These are phyloP conservation scores for Aspergillus cristatus DNA, from an alignment of 495 filamentous ascomycete species.

Conservation along the genomic window DNA sequence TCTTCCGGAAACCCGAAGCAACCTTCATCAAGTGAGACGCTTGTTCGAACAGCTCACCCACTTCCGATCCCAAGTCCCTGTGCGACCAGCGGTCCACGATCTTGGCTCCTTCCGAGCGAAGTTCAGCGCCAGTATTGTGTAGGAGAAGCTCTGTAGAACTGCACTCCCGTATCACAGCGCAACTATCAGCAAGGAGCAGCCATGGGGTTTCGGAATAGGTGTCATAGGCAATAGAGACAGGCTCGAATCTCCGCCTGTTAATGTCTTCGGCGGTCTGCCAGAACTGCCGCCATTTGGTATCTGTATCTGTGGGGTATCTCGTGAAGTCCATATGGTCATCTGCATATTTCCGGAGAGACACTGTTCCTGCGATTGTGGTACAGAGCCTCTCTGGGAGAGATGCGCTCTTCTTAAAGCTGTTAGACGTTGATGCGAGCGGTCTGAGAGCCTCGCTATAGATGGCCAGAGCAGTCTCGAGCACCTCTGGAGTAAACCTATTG, in stretches of 20 bases:
- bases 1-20: slow-evolving; percentile 46
- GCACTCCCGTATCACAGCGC: slow-evolving; percentile 70
- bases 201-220: slow-evolving; percentile 61
- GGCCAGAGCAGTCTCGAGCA: slow-evolving; percentile 71
- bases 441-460: slow-evolving; percentile 59
- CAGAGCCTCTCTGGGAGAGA: slow-evolving; percentile 60
- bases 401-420: slow-evolving; percentile 33
- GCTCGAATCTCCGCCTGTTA: slow-evolving; percentile 73
- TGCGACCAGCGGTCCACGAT: slow-evolving; percentile 37
- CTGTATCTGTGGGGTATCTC: slow-evolving; percentile 57
- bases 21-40: slow-evolving; percentile 46
- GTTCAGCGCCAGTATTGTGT: slow-evolving; percentile 29
- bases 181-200: slow-evolving; percentile 69
- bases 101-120: slow-evolving; percentile 24
- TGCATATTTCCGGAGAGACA: slow-evolving; percentile 48
- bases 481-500: slow-evolving; percentile 62
- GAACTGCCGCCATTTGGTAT: slow-evolving; percentile 83
- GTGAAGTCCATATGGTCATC: slow-evolving; percentile 63
- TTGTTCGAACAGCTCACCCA: slow-evolving; percentile 27
- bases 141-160: slow-evolving; percentile 62
- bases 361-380: slow-evolving; percentile 54
- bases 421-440: slow-evolving; percentile 23
- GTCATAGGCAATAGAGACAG: slow-evolving; percentile 68
- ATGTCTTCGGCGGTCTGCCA: slow-evolving; percentile 78
- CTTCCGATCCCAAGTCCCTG: slow-evolving; percentile 29